Evolutionary conservation across 1,139 yeast genomes (phyloP).

Genomic region (Geotrichum candidum): DNA sequence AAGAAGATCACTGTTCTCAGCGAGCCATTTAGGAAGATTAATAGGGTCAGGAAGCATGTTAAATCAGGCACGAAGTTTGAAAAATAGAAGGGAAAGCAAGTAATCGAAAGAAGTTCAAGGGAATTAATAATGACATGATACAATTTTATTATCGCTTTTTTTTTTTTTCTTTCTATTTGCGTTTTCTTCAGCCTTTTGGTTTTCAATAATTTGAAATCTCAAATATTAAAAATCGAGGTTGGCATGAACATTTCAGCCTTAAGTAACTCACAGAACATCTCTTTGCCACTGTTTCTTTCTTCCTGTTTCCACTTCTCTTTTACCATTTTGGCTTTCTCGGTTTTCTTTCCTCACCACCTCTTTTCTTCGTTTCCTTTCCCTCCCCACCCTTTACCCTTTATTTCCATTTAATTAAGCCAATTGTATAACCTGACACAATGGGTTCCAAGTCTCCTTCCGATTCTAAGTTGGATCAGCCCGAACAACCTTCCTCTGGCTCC

Average conservation of each 20-base stretch:
- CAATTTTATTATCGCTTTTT: not conserved
- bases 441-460: conserved; percentile 7
- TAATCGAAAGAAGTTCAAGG: not conserved
- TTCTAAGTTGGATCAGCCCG: conserved; percentile 12
- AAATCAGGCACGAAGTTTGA: not conserved
- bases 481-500: conserved; percentile 3
- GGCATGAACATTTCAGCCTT: conserved; percentile 1
- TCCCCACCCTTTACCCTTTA: not conserved
- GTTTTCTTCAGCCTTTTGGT: not conserved
- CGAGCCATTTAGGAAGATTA: conserved; percentile 73
- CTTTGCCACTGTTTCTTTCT: conserved; percentile 5
- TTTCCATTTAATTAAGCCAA: not conserved
- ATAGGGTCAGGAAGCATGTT: conserved; percentile 63
- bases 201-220: not conserved
- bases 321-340: not conserved
- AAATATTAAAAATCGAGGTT: not conserved
- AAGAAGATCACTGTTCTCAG: conserved; percentile 64
- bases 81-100: not conserved
- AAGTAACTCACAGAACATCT: conserved; percentile 1
- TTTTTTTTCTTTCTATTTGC: not conserved
- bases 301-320: conserved; percentile 1
- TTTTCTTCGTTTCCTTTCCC: not conserved
- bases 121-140: not conserved
- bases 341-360: not conserved
- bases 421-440: not conserved